phyloP scores from a whole-genome alignment of 1,284 basidiomycete species.

The Ceratobasidium sp. region DNA sequence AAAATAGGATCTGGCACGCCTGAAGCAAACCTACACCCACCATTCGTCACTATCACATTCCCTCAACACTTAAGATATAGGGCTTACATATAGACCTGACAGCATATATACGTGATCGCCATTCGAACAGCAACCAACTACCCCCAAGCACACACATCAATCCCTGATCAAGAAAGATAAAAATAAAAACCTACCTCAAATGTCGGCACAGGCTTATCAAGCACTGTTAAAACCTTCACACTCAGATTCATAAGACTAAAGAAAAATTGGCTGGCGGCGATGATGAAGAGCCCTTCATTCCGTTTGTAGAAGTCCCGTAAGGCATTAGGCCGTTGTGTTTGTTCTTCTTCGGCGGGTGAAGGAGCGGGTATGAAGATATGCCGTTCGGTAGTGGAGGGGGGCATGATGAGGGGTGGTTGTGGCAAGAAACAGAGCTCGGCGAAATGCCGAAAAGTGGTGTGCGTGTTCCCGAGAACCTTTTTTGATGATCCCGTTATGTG shows the following conservation, averaged over 20 bases:
- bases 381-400: slow-evolving; percentile 16
- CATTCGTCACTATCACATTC: neutral
- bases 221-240: slow-evolving; percentile 38
- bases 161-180: neutral
- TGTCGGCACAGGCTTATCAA: slow-evolving; percentile 35
- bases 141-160: too few species aligned
- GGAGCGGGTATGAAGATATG: slow-evolving; percentile 27
- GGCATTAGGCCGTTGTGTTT: neutral
- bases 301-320: slow-evolving; percentile 27
- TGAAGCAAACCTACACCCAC: neutral
- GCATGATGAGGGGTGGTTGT: neutral
- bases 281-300: slow-evolving; percentile 44
- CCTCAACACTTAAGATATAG: too few species aligned
- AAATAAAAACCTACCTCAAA: slow-evolving; percentile 35
- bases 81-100: slow-evolving; percentile 41
- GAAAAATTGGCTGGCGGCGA: slow-evolving; percentile 42
- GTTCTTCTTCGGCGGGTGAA: neutral
- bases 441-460: too few species aligned
- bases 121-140: slow-evolving; percentile 28
- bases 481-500: too few species aligned
- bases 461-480: too few species aligned
- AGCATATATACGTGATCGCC: slow-evolving; percentile 40
- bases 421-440: too few species aligned
- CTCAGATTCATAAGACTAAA: slow-evolving; percentile 43
- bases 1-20: slow-evolving; percentile 46